Base-by-base conservation (phyloP, 495 filamentous ascomycete genomes). In the Corynascus novoguineensis region DNA sequence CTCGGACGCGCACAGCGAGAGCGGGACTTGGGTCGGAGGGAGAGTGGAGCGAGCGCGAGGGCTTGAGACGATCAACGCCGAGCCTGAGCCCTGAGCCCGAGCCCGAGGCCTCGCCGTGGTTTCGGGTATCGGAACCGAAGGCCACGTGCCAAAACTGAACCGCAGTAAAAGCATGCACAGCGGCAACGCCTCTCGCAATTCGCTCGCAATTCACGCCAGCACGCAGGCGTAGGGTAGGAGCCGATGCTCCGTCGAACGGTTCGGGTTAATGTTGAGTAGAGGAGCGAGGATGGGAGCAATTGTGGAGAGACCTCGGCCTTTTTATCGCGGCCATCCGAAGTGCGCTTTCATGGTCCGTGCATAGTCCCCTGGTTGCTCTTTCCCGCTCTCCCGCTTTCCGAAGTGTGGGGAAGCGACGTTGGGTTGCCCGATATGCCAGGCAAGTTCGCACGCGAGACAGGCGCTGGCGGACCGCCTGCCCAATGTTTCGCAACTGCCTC, bases 191-290 rank as follows among this genome's bases (percentile, higher is more conserved):
- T 29, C 25, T 41, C 15, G n/a, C n/a, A n/a, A n/a, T 27, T 45
- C 44, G n/a, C 14, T 1, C 10, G 25, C 40, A 44, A 11, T n/a
- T 28, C 44, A 12, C 2, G 44, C 44, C 44, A 47, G 29, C 44
- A 27, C 28, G 11, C 12, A 7, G 24, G 15, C 17, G 53, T 35
- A 49, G 31, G 5, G 45, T 34, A 31, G 53, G 32, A 22, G 31
- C 42, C 25, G 25, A 45, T 46, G 21, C 40, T 27, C 22, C 41
- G 42, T 55, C 14, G 52, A 49, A 35, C 45, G 37, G 54, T 64
- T 74, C 74, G 74, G 74, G 74, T 60, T 73, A 74, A 76, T 75
- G 68, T 64, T 74, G 66, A 70, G 71, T 60, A 71, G 69, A 73
- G 60, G 51, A 68, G 64, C 67, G 64, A 65, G 60, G 29, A 4